A percentile compares a stretch with the other conserved stretches of the same genome.
These are phyloP conservation scores for Backusella parvicylindrica DNA, from an alignment of 192 early-diverging fungal species.

Conservation along the genomic window DNA sequence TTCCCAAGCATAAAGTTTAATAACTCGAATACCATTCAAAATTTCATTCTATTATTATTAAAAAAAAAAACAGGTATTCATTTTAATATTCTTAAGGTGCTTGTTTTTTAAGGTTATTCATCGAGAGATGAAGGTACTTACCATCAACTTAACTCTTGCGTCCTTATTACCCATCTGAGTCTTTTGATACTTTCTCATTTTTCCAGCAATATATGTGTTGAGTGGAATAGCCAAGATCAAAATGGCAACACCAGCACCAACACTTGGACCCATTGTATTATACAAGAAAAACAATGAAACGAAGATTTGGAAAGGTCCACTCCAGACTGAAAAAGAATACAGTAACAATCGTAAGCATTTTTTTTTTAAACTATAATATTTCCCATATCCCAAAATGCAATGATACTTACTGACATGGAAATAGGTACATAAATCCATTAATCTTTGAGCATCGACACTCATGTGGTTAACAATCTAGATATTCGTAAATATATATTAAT, in stretches of 20 bases:
- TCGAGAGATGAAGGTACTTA: background rate
- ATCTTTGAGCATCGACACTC: constrained; percentile 60
- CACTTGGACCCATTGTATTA: constrained; percentile 69
- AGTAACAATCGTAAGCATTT: background rate
- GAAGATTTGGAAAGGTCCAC: constrained; percentile 23
- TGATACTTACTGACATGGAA: constrained; percentile 53
- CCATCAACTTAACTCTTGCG: constrained; percentile 50
- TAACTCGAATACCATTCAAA: constrained; percentile 88
- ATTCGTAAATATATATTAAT: background rate
- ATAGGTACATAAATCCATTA: constrained; percentile 66
- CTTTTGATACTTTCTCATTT: constrained; percentile 70
- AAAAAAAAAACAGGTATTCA: too few relatives aligned
- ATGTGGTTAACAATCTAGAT: constrained; percentile 57
- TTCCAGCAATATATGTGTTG: constrained; percentile 64
- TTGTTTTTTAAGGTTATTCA: background rate
- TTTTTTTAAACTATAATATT: background rate
- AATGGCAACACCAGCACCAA: constrained; percentile 81
- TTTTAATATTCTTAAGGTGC: background rate
- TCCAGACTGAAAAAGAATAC: constrained; percentile 17
- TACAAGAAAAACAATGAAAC: constrained; percentile 17
- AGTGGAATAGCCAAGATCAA: constrained; percentile 84
- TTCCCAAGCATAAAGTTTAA: constrained; percentile 97
- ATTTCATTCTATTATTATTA: constrained; percentile 73
- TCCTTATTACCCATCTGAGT: constrained; percentile 89
- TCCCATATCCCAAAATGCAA: background rate